Percentiles rank a stretch among this genome's conserved stretches.
Evolutionary conservation across 2,329 filamentous ascomycete genomes (phyloP).

Genomic region (Fusarium oxysporum): DNA sequence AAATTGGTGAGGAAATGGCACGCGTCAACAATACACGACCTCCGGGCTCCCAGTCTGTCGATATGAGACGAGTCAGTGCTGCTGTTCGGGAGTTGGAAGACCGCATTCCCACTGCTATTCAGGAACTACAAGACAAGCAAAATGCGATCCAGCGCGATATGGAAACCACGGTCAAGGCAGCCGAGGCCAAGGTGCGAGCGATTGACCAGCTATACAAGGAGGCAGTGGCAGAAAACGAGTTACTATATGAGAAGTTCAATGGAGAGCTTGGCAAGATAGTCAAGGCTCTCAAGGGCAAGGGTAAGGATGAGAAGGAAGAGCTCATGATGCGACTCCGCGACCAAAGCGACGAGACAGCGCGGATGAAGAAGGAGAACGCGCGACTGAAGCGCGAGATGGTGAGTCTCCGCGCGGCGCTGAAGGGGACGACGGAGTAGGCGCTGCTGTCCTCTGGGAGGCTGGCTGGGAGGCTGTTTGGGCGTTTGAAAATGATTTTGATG

Average conservation of each 20-base stretch:
- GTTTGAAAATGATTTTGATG: conserved; percentile 30
- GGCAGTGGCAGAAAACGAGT: conserved; percentile 88
- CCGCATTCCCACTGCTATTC: conserved; percentile 69
- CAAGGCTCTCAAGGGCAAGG: conserved; percentile 77
- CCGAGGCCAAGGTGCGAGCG: conserved; percentile 81
- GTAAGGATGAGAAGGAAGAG: conserved; percentile 83
- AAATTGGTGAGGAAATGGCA: conserved; percentile 84
- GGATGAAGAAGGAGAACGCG: conserved; percentile 86
- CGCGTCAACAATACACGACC: conserved; percentile 58
- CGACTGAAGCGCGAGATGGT: conserved; percentile 85
- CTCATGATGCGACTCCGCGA: conserved; percentile 78
- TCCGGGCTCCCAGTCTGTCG: conserved; percentile 49
- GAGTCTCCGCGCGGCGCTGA: conserved; percentile 70
- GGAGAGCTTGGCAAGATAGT: conserved; percentile 87
- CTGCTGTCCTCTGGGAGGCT: conserved; percentile 41
- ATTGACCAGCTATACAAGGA: conserved; percentile 92
- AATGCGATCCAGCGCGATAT: conserved; percentile 76
- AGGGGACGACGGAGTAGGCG: conserved; percentile 54
- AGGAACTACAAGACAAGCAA: conserved; percentile 71
- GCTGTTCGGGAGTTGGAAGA: conserved; percentile 76
- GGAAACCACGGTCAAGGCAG: conserved; percentile 76
- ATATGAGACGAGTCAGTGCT: conserved; percentile 63
- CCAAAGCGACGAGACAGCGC: conserved; percentile 79
- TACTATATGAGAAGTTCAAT: conserved; percentile 92
- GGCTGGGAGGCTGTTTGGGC: conserved; percentile 29